Percentiles rank a stretch among this genome's conserved stretches.
Conservation (phyloP, 805 yeast species). For the Yarrowia keelungensis region DNA sequence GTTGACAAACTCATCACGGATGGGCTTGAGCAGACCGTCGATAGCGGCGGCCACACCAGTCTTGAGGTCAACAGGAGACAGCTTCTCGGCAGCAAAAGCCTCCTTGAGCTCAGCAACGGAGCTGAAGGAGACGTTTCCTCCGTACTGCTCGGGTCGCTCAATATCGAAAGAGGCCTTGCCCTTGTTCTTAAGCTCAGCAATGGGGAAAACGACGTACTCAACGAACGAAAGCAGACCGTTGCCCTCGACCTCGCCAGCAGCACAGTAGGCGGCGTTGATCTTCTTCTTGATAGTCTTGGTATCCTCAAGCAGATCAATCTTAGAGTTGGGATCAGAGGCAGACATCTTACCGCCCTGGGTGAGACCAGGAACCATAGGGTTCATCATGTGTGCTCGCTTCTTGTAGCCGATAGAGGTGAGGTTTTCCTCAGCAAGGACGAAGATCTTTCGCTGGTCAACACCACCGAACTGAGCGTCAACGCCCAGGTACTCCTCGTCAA, state of each 20-base stretch:
- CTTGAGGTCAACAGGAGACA: conserved; percentile 94
- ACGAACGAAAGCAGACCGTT: conserved; percentile 90
- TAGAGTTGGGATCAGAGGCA: conserved; percentile 98
- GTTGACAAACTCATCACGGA: conserved; percentile 69
- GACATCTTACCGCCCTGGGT: conserved; percentile 98
- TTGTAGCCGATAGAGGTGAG: conserved; percentile 87
- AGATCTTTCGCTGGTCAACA: conserved; percentile 97
- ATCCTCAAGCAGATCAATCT: conserved; percentile 89
- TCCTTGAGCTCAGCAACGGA: conserved; percentile 71
- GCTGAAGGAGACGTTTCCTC: conserved; percentile 83
- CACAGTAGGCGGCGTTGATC: conserved; percentile 90
- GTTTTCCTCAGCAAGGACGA: conserved; percentile 95
- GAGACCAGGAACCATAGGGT: conserved; percentile 98
- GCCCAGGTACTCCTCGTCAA: conserved; percentile 88
- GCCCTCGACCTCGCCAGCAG: conserved; percentile 90
- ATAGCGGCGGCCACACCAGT: conserved; percentile 88
- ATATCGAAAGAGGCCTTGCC: conserved; percentile 71
- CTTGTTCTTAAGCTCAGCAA: conserved; percentile 69
- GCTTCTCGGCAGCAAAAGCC: conserved; percentile 74
- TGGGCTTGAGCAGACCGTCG: conserved; percentile 80
- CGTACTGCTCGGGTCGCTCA: conserved; percentile 94
- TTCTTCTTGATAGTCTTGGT: conserved; percentile 89
- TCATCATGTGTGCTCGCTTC: conserved; percentile 98
- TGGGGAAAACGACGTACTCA: conserved; percentile 84
- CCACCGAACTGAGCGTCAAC: conserved; percentile 98